Evolutionary conservation across 1,139 yeast species (phyloP), one percentile per base, ranked within the genome.

Genomic region (Eremothecium coryli): DNA sequence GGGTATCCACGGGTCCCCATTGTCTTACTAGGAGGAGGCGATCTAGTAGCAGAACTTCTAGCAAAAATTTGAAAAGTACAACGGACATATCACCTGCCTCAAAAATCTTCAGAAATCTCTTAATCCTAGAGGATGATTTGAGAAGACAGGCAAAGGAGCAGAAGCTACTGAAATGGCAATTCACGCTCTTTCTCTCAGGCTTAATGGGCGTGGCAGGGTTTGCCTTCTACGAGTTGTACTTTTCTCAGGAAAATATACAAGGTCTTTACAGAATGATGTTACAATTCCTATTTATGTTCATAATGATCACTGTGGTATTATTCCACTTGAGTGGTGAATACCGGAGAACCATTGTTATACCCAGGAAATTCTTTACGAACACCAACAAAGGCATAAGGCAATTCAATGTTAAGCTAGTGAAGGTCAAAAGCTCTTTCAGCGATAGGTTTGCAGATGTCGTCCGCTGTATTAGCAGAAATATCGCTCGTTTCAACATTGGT

Each of bases 321-420:
- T 90, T 85, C 58, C 86, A 82, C 50, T 61, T 90, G 24, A 81
- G 94, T 18, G 98, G 97, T 2, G 93, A 86, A 58, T 88, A 88
- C 56, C 75, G 73, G 40, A 73, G 90, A 42, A 84, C 95, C 0
- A 81, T 90, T 40, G 82, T 82, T 7, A 65, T 78, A 30, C 94
- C 96, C 2, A 69, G 94, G 38, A 71, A 73, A 50, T 88, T 86
- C 54, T 63, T 88, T 36, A 66, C 77, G 2, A 73, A 82, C 17
- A 77, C 96, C 3, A 90, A 90, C 56, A 85, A 84, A 51, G 96
- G 96, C 0, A 64, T 88, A 26, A 64, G 95, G 36, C 90, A 82
- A 49, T 65, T 88, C 46, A 88, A 90, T 53, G 68, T 85, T 30
- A 69, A 88, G 44, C 58, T 86, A 26, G 90, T 85, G 18, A 80